Conservation (phyloP, 2,329 filamentous ascomycete species). For the Ascochyta rabiei region DNA sequence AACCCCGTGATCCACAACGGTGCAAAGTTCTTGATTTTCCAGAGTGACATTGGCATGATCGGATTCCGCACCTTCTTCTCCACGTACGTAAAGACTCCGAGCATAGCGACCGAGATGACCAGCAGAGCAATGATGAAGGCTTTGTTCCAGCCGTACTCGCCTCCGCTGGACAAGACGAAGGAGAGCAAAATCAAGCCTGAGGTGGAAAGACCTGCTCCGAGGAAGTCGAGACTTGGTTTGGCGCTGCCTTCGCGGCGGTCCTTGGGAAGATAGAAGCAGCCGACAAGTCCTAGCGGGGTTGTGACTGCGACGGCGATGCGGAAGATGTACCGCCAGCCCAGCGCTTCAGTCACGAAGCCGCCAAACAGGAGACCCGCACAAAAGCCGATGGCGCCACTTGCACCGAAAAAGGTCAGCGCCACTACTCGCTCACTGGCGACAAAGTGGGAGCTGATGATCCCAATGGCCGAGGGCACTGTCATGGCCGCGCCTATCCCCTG, state of each 20-base stretch:
- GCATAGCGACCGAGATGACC: conserved; percentile 4
- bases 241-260: conserved; percentile 11
- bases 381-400: conserved; percentile 13
- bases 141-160: conserved; percentile 14
- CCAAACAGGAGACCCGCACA: conserved; percentile 13
- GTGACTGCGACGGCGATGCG: conserved; percentile 9
- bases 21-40: conserved; percentile 16
- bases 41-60: conserved; percentile 14
- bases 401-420: conserved; percentile 12
- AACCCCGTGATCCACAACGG: conserved; percentile 11
- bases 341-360: conserved; percentile 10
- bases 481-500: conserved; percentile 15
- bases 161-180: conserved; percentile 9
- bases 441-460: conserved; percentile 14
- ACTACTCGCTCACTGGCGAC: conserved; percentile 12
- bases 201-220: conserved; percentile 5
- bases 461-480: conserved; percentile 12
- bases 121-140: conserved; percentile 11
- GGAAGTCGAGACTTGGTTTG: conserved; percentile 12
- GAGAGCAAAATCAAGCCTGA: conserved; percentile 11
- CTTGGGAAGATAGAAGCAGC: conserved; percentile 6
- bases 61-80: conserved; percentile 13
- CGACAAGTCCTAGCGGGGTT: conserved; percentile 1
- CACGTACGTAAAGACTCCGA: conserved; percentile 9
- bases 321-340: conserved; percentile 15